These are phyloP conservation scores for Trametes gibbosa DNA, from an alignment of 768 basidiomycete species.

Conservation along the genomic window DNA sequence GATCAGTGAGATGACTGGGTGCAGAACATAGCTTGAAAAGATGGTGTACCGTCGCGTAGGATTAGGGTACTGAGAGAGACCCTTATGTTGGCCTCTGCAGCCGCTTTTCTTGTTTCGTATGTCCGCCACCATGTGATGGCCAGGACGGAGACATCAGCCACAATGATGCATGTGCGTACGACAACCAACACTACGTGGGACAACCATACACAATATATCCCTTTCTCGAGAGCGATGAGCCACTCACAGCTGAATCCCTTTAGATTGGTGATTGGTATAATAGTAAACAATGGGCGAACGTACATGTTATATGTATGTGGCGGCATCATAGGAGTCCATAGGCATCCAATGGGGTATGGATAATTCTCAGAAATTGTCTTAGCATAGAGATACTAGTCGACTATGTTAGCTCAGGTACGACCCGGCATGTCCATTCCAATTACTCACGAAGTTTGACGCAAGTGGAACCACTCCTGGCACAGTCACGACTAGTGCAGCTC, in stretches of 20 bases:
- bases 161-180: background rate
- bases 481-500: background rate
- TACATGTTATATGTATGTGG: background rate
- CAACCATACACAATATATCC: background rate
- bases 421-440: background rate
- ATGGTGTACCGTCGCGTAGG: constrained; percentile 8
- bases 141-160: constrained; percentile 6
- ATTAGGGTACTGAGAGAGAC: background rate
- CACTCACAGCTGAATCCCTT: background rate
- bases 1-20: background rate
- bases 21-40: background rate
- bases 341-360: background rate
- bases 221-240: background rate
- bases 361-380: background rate
- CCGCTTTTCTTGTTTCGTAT: background rate
- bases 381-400: background rate
- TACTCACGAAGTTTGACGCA: constrained; percentile 6
- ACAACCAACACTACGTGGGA: background rate
- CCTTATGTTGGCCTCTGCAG: background rate
- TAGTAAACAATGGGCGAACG: background rate
- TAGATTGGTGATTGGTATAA: no score
- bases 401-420: background rate
- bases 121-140: constrained; percentile 5
- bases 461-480: background rate
- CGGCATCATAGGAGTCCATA: background rate